Base-by-base conservation (phyloP, 352 stramenopile genomes). In the Phytophthora sojae region DNA sequence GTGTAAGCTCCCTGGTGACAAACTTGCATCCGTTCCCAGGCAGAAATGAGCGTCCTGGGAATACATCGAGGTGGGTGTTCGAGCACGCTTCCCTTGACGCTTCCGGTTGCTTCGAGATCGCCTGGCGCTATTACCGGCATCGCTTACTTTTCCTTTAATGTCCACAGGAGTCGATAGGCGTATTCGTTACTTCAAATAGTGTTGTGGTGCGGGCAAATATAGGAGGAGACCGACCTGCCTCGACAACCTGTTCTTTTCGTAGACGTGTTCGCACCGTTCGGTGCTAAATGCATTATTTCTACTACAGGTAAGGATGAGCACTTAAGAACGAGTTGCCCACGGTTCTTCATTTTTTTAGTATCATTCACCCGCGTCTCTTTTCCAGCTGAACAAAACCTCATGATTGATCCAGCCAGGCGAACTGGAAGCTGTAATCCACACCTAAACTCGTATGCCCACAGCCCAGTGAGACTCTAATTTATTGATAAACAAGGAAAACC, bases 361-460 rank as follows among this genome's bases (percentile, higher is more conserved):
- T 29, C 26, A 29, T 29, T 29, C 4, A 6, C 2, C 26, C 26
- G 26, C 4, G 25, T 29, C 4, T 29, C 25, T 29, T 29, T 29
- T 29, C 25, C 25, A 29, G 26, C 26, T 6, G 26, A 29, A 6
- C 26, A 21, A 29, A 29, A 29, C 26, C 26, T 29, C 4, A 29
- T 6, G 26, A 29, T 3, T 29, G 26, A 29, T 29, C 26, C 26
- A 29, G 26, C 35, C 35, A 42, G 14, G 35, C 14, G 35, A 42
- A 77, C 54, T 49, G 19, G 58, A 77, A 76, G 29, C 42, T 72
- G 26, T 68, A 76, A 15, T 76, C 63, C 1, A 69, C 69, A 17
- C 39, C 39, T 47, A 15, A 3, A 29, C 26, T 6, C 26, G 1
- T 29, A 29, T 29, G 26, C 26, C 6, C 11, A 39, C 32, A 39